A percentile compares a stretch with the other conserved stretches of the same genome.
phyloP scores from a whole-genome alignment of 306 rosid species.

The Astragalus membranaceus region DNA sequence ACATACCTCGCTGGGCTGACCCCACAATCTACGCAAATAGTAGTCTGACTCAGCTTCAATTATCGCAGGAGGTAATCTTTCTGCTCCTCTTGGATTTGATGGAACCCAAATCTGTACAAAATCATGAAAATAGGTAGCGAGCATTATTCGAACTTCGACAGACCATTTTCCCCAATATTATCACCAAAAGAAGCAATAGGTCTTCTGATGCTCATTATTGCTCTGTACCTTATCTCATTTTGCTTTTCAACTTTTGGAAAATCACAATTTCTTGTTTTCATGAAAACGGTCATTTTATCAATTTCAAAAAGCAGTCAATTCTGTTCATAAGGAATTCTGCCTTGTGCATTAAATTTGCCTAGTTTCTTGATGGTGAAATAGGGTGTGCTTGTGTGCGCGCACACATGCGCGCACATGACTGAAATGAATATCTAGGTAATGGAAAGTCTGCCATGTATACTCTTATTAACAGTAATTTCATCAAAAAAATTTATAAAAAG shows the following conservation, averaged over 20 bases:
- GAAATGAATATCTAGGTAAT: not conserved
- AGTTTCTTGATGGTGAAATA: not conserved
- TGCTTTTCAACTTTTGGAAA: not conserved
- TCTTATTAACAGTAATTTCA: not conserved
- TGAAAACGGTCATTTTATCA: not conserved
- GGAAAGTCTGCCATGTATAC: not conserved
- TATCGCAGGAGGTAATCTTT: conserved; percentile 76
- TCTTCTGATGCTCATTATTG: conserved; percentile 6
- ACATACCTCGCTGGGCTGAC: conserved; percentile 82
- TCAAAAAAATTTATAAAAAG: not conserved
- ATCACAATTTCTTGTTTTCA: not conserved
- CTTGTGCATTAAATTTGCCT: conserved; percentile 1
- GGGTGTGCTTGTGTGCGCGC: not conserved
- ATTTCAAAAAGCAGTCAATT: not conserved
- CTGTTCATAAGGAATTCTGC: not conserved
- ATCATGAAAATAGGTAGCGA: conserved; percentile 10
- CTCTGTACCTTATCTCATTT: not conserved
- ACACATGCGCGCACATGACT: not conserved
- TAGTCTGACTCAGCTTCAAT: conserved; percentile 75
- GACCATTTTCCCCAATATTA: not conserved
- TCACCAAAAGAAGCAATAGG: not conserved
- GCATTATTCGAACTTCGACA: not conserved
- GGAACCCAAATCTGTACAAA: conserved; percentile 84
- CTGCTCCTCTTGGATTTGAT: conserved; percentile 96
- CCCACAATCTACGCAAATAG: conserved; percentile 92